Base-by-base conservation (phyloP, 202 grass and related monocot species). In the Panicum virgatum region DNA sequence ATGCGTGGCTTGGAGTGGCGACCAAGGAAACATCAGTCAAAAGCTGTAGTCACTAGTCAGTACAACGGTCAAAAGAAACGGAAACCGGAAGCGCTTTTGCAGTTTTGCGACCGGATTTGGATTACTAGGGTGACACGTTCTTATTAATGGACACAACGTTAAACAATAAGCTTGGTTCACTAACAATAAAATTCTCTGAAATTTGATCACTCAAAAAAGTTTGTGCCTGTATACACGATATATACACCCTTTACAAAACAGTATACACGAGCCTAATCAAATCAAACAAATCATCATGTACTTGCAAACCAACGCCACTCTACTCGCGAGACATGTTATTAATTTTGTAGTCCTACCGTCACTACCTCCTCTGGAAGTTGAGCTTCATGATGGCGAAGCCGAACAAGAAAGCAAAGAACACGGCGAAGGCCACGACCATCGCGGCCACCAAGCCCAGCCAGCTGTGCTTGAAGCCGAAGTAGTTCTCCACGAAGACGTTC, bases 361-460 rank as follows among this genome's bases (percentile, higher is more conserved):
- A 9, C n/a, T 67, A 92, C 78, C 94, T 94, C 72, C 72, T 97
- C 61, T 97, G 91, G 85, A 97, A 97, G 73, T 97, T 97, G 69
- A 97, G 64, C 63, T 83, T 87, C 81, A 89, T 91, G 50, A 94
- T 97, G 5, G 94, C 86, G 6, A 97, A 89, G 30, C 85, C 86
- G 19, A 97, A 97, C 53, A 93, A 61, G 52, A 46, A 87, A 1
- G 91, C 94, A 16, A 97, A 94, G n/a, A 97, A 75, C 52, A 90
- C 58, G 3, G 75, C 39, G 18, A 97, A 94, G 3, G 51, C 83
- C 27, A 82, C 61, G 6, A 94, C 77, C 22, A 89, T 66, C n/a
- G 66, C 12, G 0, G 87, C 89, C 14, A 94, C 94, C 78, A 85
- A 58, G 5, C 83, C 89, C 76, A 97, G 74, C 85, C 93, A 94